Evolutionary conservation across 1,284 basidiomycete genomes (phyloP).

Genomic region (Melampsora abietis-canadensis): DNA sequence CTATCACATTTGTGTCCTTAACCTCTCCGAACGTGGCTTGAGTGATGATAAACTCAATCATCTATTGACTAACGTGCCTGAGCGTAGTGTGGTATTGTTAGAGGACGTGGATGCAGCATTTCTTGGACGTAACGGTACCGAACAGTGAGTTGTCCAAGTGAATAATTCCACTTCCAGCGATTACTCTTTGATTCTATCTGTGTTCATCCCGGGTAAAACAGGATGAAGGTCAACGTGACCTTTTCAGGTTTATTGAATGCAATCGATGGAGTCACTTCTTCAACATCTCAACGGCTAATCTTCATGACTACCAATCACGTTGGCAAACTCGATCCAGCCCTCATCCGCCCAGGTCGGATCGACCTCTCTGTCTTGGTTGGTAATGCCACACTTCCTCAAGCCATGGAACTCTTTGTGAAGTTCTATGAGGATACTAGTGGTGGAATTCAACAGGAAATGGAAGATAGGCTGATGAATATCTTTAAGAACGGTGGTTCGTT

Average conservation of each 20-base stretch:
- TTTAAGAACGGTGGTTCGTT: constrained; percentile 60
- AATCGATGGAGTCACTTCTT: constrained; percentile 92
- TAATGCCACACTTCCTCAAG: constrained; percentile 81
- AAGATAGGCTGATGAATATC: constrained; percentile 60
- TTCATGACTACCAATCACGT: constrained; percentile 99
- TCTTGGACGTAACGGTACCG: constrained; percentile 72
- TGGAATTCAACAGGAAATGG: constrained; percentile 59
- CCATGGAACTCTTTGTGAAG: constrained; percentile 70
- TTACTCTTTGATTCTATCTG: background rate
- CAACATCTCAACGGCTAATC: constrained; percentile 86
- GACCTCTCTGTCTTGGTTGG: constrained; percentile 81
- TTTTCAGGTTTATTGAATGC: constrained; percentile 98
- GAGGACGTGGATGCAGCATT: constrained; percentile 99
- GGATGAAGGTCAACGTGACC: constrained; percentile 66
- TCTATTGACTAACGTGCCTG: constrained; percentile 85
- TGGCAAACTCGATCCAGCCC: constrained; percentile 75
- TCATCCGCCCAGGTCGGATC: constrained; percentile 91
- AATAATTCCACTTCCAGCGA: background rate
- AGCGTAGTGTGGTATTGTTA: constrained; percentile 85
- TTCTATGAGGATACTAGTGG: constrained; percentile 64
- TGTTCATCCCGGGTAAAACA: constrained; percentile 56
- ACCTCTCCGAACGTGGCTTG: constrained; percentile 91
- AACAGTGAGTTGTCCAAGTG: constrained; percentile 69
- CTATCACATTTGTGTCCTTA: constrained; percentile 94
- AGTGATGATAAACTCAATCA: constrained; percentile 96